Conservation (phyloP, 208 protist species). For the Leptomonas seymouri region DNA sequence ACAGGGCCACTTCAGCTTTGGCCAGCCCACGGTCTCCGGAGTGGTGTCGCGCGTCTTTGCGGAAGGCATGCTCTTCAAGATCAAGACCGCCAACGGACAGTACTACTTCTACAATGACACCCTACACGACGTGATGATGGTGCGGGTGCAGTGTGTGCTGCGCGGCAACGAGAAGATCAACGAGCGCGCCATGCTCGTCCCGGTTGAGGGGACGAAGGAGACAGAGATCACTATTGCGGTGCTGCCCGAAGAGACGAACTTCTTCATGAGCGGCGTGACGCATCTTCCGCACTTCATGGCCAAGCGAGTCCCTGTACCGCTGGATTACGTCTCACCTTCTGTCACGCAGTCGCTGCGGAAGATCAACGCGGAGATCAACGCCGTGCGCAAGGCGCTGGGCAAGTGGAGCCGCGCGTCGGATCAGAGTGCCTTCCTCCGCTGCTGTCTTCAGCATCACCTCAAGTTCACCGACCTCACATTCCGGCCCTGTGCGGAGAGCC, state of each 20-base stretch:
- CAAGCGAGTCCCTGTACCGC: constrained; percentile 44
- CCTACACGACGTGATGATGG: constrained; percentile 58
- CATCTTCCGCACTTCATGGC: constrained; percentile 38
- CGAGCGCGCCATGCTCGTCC: constrained; percentile 33
- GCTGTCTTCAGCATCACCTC: constrained; percentile 43
- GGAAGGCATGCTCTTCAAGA: constrained; percentile 56
- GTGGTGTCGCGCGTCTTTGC: constrained; percentile 36
- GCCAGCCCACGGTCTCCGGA: constrained; percentile 36
- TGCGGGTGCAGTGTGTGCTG: constrained; percentile 43
- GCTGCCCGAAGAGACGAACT: constrained; percentile 60
- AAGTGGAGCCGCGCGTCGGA: constrained; percentile 41
- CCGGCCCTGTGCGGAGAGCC: constrained; percentile 32
- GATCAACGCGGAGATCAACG: constrained; percentile 34
- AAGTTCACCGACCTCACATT: constrained; percentile 63
- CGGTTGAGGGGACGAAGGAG: constrained; percentile 26
- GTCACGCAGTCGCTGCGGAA: constrained; percentile 37
- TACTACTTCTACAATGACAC: constrained; percentile 86
- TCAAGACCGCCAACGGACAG: constrained; percentile 35
- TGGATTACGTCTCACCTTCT: constrained; percentile 46
- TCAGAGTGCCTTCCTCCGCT: constrained; percentile 41
- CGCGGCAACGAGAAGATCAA: constrained; percentile 40
- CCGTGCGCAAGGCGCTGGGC: constrained; percentile 33
- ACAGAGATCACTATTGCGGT: constrained; percentile 48
- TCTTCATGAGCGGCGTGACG: constrained; percentile 41
- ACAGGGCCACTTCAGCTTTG: constrained; percentile 40